phyloP scores from a whole-genome alignment of 306 rosid genomes.

The Herpetospermum pedunculosum region DNA sequence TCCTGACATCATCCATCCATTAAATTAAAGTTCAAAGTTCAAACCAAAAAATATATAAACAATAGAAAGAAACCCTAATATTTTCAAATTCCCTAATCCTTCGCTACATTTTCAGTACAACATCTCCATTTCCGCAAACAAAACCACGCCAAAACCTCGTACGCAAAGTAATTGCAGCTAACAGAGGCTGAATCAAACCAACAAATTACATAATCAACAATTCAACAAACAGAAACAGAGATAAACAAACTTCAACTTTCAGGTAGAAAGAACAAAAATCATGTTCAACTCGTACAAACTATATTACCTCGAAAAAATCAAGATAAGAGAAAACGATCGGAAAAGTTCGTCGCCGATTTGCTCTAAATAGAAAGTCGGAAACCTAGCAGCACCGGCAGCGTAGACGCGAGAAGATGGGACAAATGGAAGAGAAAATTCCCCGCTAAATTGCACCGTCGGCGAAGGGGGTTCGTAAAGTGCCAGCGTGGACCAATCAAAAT shows the following conservation, averaged over 20 bases:
- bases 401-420: neutral
- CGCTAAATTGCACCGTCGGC: slow-evolving; percentile 1
- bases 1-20: neutral
- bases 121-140: neutral
- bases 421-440: neutral
- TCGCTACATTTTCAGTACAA: slow-evolving; percentile 1
- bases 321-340: neutral
- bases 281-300: neutral
- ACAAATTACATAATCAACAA: neutral
- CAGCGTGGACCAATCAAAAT: slow-evolving; percentile 1
- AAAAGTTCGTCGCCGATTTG: neutral
- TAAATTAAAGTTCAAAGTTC: neutral
- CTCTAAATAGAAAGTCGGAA: neutral
- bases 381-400: neutral
- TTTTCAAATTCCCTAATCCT: neutral
- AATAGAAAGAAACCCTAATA: neutral
- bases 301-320: neutral
- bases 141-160: neutral
- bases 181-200: neutral
- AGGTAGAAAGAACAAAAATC: neutral
- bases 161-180: neutral
- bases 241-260: neutral
- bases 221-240: neutral
- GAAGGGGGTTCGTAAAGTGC: neutral
- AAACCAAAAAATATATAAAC: neutral